Base-by-base conservation (phyloP, 345 rosid genomes). In the Cardamine chenopodiifolia region DNA sequence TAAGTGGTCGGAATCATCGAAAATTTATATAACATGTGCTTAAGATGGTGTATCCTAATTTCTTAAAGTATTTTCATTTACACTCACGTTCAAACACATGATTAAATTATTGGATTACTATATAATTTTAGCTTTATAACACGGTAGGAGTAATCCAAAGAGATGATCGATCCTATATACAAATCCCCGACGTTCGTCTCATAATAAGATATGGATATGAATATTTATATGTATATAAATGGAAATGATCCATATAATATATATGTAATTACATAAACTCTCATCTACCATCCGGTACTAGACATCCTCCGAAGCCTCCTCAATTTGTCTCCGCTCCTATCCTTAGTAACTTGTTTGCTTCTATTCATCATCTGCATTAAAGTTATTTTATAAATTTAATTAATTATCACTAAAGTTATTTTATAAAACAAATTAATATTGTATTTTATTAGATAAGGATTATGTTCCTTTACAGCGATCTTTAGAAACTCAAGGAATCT, bases 281-380 rank as follows among this genome's bases (percentile, higher is more conserved):
- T 20, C 65, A 52, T 80, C 85, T 85, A 88, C 90, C 94, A 90
- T 13, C 66, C 79, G 22, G 82, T 63, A 77, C 96, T 90, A 20
- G 29, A 60, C 66, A 86, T 83, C 87, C 91, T 86, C 76, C 88
- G 82, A 35, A 85, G 72, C 59, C 71, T 68, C 81, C 45, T 85
- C 78, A 81, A 4, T 77, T 82, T 86, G 40, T 83, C 86, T 26
- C 70, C 79, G 55, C 74, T 82, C 84, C 79, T 83, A 61, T 70
- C 83, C 45, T 72, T 62, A 14, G 23, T 74, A 52, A 20, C 77
- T 9, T 71, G 25, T 17, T 53, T 73, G 69, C 73, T 87, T 72
- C 85, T 78, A 63, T 76, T 85, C 75, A 68, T 29, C 52, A 82
- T 72, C 90, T 85, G 66, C 76, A 70, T 62, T n/a, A 18, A 64